Evolutionary conservation across 345 rosid species (phyloP).

Genomic region (rapeseed (Brassica napus)): DNA sequence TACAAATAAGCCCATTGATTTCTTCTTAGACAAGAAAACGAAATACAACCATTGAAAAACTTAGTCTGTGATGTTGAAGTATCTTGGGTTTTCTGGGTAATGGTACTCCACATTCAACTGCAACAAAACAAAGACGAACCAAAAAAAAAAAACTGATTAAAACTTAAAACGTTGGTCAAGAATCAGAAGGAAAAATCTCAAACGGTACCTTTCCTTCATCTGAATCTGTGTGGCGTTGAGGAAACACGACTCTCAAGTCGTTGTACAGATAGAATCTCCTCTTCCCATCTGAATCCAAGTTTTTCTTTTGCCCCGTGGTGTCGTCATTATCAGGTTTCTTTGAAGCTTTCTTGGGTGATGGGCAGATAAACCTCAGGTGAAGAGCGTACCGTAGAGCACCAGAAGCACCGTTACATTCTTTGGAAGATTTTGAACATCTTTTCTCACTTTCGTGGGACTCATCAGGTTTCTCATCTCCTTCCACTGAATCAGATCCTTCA

Average conservation of each 20-base stretch:
- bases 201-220: constrained; percentile 92
- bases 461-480: constrained; percentile 32
- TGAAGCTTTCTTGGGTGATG: constrained; percentile 56
- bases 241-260: constrained; percentile 45
- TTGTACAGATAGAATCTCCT: constrained; percentile 83
- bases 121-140: constrained; percentile 12
- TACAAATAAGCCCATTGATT: constrained; percentile 20
- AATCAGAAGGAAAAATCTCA: neutral
- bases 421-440: constrained; percentile 50
- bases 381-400: constrained; percentile 90
- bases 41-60: constrained; percentile 24
- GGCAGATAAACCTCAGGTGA: constrained; percentile 84
- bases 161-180: neutral
- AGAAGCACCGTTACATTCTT: constrained; percentile 50
- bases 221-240: constrained; percentile 73
- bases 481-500: constrained; percentile 40
- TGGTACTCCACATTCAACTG: constrained; percentile 90
- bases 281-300: constrained; percentile 46
- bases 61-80: constrained; percentile 67
- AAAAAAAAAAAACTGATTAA: neutral
- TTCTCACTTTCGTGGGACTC: constrained; percentile 32
- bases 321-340: constrained; percentile 49
- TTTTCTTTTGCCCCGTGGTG: constrained; percentile 44
- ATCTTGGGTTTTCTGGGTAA: constrained; percentile 84
- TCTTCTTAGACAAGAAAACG: constrained; percentile 10